These are phyloP conservation scores for Neonectria sp. DNA, from an alignment of 2,329 filamentous ascomycete genomes.

Conservation along the genomic window DNA sequence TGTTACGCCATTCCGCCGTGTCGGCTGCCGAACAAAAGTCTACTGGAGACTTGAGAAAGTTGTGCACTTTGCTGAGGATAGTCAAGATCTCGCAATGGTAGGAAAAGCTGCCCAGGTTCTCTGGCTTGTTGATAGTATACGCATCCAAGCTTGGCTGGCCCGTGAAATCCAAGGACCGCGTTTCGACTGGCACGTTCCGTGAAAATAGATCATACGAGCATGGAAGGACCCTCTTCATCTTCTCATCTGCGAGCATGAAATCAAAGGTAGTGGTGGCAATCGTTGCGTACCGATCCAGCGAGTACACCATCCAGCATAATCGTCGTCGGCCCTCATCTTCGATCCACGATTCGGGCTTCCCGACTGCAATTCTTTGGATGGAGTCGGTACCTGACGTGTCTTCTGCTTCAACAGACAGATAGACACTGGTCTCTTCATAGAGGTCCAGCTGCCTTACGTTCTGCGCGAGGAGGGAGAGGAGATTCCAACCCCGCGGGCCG, in stretches of 20 bases:
- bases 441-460: conserved; percentile 58
- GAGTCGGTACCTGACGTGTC: conserved; percentile 54
- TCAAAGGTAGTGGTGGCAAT: conserved; percentile 59
- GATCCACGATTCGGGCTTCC: conserved; percentile 59
- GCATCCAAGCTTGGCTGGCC: too few species aligned
- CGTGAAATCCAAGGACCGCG: conserved; percentile 23
- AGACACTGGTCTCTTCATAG: conserved; percentile 57
- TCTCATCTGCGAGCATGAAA: conserved; percentile 54
- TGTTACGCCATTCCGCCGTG: conserved; percentile 59
- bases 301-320: conserved; percentile 62
- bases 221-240: conserved; percentile 58
- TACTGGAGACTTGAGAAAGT: conserved; percentile 58
- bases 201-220: conserved; percentile 63
- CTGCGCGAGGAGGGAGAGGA: conserved; percentile 57
- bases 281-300: conserved; percentile 61
- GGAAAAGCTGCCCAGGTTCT: conserved; percentile 62
- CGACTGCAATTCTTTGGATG: conserved; percentile 52
- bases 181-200: conserved; percentile 60
- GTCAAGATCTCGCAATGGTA: conserved; percentile 62
- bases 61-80: conserved; percentile 60
- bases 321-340: conserved; percentile 61
- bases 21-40: conserved; percentile 56
- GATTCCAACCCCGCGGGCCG: conserved; percentile 59
- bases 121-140: conserved; percentile 50
- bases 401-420: conserved; percentile 52